Base-by-base conservation (phyloP, 257 asterid species). In the Verbena officinalis region DNA sequence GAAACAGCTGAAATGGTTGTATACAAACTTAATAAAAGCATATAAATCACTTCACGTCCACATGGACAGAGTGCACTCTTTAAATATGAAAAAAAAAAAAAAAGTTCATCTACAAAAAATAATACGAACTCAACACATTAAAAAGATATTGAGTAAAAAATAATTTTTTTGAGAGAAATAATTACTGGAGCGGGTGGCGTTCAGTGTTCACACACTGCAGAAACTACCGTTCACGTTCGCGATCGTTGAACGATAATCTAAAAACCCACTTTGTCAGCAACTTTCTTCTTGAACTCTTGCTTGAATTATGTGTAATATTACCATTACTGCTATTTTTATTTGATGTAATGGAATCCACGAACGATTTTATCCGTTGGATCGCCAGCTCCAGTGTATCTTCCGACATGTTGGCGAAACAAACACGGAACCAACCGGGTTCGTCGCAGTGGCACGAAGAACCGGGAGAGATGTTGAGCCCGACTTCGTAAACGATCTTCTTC, bases 391-490 rank as follows among this genome's bases (percentile, higher is more conserved):
- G 83, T 7, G 89, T 78, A 3, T 80, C 82, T 40, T 82, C 78
- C 0, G 83, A 74, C 89, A 85, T 77, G 65, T 85, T 82, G 1
- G 92, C 92, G 52, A 82, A 85, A 45, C 92, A 85, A 5, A 85
- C 77, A 1, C 92, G 78, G 57, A 85, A 85, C 92, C 89, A 85
- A 0, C 92, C 92, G 23, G 92, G 92, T 69, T 85, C 89, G 3
- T 8, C 30, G 59, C 92, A 85, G 40, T 85, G 92, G 77, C 86
- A 85, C 1, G 92, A 85, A 1, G 89, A 85, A 9, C 92, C 92
- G 38, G 92, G 92, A 5, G 92, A 85, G 45, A 85, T 75, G 44
- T 85, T 85, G 56, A 85, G 17, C 68, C 86, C 84, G 20, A 85
- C 82, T 8, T 76, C 64, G 69, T 78, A 80, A 0, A 82, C 81